Conservation (phyloP, 345 rosid genomes). For the Brassica cretica region DNA sequence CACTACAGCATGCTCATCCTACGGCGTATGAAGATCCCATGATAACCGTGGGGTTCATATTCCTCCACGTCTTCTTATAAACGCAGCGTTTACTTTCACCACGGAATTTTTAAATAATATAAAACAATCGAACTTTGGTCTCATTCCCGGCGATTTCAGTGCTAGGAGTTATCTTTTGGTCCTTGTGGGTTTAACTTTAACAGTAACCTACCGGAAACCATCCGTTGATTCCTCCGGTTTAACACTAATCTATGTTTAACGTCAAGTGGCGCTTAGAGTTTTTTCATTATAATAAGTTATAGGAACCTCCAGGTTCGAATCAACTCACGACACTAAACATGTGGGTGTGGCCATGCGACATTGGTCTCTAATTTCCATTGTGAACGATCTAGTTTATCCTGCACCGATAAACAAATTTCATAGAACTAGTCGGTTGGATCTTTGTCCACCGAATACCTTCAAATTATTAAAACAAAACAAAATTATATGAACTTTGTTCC, state of each 20-base stretch:
- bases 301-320: neutral
- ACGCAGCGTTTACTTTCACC: neutral
- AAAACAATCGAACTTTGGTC: slow-evolving; percentile 11
- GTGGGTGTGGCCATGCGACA: neutral
- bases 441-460: too few relatives aligned
- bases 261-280: neutral
- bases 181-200: slow-evolving; percentile 40
- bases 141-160: slow-evolving; percentile 43
- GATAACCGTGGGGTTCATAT: slow-evolving; percentile 6
- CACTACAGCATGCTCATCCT: slow-evolving; percentile 4
- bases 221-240: slow-evolving; percentile 24
- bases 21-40: neutral
- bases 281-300: too few relatives aligned
- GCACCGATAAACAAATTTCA: neutral
- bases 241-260: neutral
- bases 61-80: neutral
- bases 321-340: neutral
- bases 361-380: neutral
- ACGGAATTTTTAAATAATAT: neutral
- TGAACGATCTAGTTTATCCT: too few relatives aligned
- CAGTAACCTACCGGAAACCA: slow-evolving; percentile 32
- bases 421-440: too few relatives aligned
- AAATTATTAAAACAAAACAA: too few relatives aligned
- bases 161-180: slow-evolving; percentile 44
- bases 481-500: too few relatives aligned